Evolutionary conservation across 2,329 filamentous ascomycete species (phyloP).

Genomic region (Penicillium griseofulvum): DNA sequence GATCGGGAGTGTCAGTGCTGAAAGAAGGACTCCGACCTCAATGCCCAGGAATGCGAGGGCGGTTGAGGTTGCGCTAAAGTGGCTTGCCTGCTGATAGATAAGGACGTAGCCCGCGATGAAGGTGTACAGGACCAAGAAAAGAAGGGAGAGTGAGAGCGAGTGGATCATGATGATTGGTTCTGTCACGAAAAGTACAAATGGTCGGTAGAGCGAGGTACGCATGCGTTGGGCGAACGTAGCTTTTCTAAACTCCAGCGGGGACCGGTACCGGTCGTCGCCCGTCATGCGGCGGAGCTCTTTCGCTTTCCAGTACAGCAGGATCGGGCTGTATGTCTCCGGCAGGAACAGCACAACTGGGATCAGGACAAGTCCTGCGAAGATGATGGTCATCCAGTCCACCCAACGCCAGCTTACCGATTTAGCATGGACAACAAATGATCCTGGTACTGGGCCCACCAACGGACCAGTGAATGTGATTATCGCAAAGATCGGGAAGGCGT

Average conservation of each 20-base stretch:
- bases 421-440: slow-evolving; percentile 45
- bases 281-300: slow-evolving; percentile 41
- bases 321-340: slow-evolving; percentile 52
- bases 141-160: slow-evolving; percentile 26
- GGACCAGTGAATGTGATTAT: slow-evolving; percentile 43
- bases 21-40: slow-evolving; percentile 42
- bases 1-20: slow-evolving; percentile 42
- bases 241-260: slow-evolving; percentile 47
- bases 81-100: slow-evolving; percentile 51
- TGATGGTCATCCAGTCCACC: slow-evolving; percentile 47
- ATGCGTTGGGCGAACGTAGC: slow-evolving; percentile 41
- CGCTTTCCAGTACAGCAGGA: slow-evolving; percentile 49
- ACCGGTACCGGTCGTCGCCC: slow-evolving; percentile 48
- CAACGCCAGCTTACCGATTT: slow-evolving; percentile 46
- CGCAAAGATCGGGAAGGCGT: slow-evolving; percentile 51
- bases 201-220: slow-evolving; percentile 47
- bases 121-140: slow-evolving; percentile 34
- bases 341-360: slow-evolving; percentile 43
- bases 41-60: slow-evolving; percentile 52
- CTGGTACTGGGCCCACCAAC: slow-evolving; percentile 43
- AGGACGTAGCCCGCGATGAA: slow-evolving; percentile 49
- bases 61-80: slow-evolving; percentile 45
- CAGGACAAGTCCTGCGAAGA: slow-evolving; percentile 37
- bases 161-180: slow-evolving; percentile 38
- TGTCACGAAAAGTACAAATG: slow-evolving; percentile 49